phyloP scores from a whole-genome alignment of 2,329 filamentous ascomycete genomes.

The Rugonectria rugulosa region DNA sequence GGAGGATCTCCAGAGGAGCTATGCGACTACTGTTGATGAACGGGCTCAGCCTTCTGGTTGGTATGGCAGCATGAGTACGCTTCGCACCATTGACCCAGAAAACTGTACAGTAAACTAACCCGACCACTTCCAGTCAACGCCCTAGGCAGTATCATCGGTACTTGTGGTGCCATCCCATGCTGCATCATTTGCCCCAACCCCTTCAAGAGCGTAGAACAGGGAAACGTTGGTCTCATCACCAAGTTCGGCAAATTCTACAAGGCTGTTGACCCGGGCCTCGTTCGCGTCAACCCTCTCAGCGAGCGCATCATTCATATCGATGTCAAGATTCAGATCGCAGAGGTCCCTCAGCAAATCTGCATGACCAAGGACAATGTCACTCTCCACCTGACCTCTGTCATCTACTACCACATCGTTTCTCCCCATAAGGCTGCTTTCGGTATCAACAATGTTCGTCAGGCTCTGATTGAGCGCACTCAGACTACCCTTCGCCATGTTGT shows the following conservation, averaged over 20 bases:
- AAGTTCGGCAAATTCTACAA: conserved; percentile 96
- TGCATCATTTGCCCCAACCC: conserved; percentile 94
- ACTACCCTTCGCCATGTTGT: conserved; percentile 97
- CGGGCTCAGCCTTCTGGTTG: conserved; percentile 80
- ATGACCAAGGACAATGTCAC: conserved; percentile 99
- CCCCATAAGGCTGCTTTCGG: conserved; percentile 98
- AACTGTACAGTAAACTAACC: conserved; percentile 1
- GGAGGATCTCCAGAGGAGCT: conserved; percentile 85
- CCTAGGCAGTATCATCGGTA: conserved; percentile 78
- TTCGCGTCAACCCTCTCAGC: conserved; percentile 96
- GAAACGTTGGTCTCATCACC: conserved; percentile 93
- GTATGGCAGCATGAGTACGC: conserved; percentile 87
- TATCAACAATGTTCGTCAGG: conserved; percentile 92
- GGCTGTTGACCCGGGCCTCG: conserved; percentile 93
- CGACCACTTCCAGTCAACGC: conserved; percentile 65
- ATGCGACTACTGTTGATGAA: conserved; percentile 70
- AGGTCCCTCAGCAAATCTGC: conserved; percentile 95
- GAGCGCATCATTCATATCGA: conserved; percentile 92
- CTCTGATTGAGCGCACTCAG: conserved; percentile 97
- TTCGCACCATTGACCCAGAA: not conserved
- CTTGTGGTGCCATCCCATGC: conserved; percentile 86
- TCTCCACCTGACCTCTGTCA: conserved; percentile 91
- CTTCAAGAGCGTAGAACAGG: conserved; percentile 90
- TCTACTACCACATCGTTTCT: conserved; percentile 97
- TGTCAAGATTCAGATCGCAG: conserved; percentile 98